Evolutionary conservation across 495 filamentous ascomycete species (phyloP).

Genomic region (Aspergillus sclerotiicarbonarius): DNA sequence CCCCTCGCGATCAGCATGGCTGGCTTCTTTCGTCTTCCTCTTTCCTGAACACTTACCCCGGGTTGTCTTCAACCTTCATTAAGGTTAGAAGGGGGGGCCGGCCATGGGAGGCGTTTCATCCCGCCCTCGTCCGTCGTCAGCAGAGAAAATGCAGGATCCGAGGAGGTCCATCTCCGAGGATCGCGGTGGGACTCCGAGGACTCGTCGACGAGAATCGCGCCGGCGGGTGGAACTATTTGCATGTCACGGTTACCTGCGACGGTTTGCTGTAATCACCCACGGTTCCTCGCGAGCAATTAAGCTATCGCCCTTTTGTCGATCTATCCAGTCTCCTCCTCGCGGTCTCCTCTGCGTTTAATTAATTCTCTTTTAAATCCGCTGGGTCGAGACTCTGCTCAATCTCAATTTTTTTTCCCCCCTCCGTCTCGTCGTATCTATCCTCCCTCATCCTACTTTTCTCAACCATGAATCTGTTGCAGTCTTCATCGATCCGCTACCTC

Average conservation of each 20-base stretch:
- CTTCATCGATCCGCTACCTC: background rate
- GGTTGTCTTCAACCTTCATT: too few relatives aligned
- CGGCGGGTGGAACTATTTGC: background rate
- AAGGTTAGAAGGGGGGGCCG: too few relatives aligned
- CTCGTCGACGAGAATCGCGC: background rate
- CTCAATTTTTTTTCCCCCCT: constrained; percentile 14
- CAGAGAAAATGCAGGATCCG: too few relatives aligned
- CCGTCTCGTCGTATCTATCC: constrained; percentile 10
- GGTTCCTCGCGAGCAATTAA: constrained; percentile 20
- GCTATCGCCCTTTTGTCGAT: constrained; percentile 17
- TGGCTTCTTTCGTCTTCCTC: too few relatives aligned
- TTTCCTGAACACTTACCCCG: too few relatives aligned
- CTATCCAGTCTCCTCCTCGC: constrained; percentile 1
- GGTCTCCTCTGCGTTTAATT: background rate
- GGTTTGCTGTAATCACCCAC: constrained; percentile 6
- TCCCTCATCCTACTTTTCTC: constrained; percentile 1
- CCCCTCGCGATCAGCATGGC: too few relatives aligned
- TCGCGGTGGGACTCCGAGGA: background rate
- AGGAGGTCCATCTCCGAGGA: too few relatives aligned
- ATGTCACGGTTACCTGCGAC: constrained; percentile 13
- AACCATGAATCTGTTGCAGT: background rate
- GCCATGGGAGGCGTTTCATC: too few relatives aligned
- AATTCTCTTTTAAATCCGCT: background rate
- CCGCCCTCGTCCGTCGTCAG: too few relatives aligned
- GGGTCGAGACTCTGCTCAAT: constrained; percentile 10